Conservation (phyloP, 495 filamentous ascomycete genomes). For the Sordaria brevicollis region DNA sequence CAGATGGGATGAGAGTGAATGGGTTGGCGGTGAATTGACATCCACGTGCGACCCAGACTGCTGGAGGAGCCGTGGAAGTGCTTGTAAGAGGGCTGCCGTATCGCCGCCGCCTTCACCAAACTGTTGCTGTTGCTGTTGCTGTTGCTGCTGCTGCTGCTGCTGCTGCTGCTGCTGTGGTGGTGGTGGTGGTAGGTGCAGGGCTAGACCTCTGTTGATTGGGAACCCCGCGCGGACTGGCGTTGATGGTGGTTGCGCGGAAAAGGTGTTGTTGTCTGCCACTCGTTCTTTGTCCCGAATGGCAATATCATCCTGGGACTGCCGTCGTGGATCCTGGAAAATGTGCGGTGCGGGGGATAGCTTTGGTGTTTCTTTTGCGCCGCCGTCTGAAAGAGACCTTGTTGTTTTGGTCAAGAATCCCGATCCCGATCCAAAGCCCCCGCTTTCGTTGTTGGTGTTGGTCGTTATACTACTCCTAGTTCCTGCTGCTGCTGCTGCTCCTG, state of each 20-base stretch:
- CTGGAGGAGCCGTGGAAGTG: background rate
- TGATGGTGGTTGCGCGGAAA: slow-evolving; percentile 12
- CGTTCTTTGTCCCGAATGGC: slow-evolving; percentile 31
- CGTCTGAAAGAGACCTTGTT: slow-evolving; percentile 40
- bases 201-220: slow-evolving; percentile 49
- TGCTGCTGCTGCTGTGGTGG: slow-evolving; percentile 18
- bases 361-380: slow-evolving; percentile 30
- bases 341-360: slow-evolving; percentile 57
- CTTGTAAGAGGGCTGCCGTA: too few species aligned
- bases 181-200: slow-evolving; percentile 62
- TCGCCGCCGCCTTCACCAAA: slow-evolving; percentile 5
- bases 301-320: slow-evolving; percentile 72
- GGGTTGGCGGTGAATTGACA: background rate
- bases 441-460: background rate
- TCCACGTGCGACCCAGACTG: background rate
- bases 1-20: background rate
- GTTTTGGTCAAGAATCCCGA: slow-evolving; percentile 18
- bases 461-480: slow-evolving; percentile 1
- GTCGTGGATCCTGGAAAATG: slow-evolving; percentile 39
- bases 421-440: background rate
- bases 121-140: background rate
- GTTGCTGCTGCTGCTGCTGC: background rate
- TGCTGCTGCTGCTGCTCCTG: too few species aligned
- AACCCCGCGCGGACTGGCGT: slow-evolving; percentile 53
- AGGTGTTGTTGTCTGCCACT: slow-evolving; percentile 1